Evolutionary conservation across 768 basidiomycete species (phyloP).

Genomic region (Leccinum olivaceopallidum): DNA sequence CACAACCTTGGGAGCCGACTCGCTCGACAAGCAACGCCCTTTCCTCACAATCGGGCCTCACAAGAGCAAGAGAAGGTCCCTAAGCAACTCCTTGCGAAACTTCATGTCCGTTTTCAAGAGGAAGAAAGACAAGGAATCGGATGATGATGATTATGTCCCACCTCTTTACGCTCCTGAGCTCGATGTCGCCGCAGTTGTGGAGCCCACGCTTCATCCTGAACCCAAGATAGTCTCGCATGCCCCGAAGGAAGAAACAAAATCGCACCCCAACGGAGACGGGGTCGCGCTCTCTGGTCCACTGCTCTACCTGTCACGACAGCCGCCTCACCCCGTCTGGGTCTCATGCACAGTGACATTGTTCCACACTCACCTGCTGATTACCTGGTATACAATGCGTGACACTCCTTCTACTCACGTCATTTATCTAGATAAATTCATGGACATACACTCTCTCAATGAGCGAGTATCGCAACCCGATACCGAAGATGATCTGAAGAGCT

Average conservation of each 20-base stretch:
- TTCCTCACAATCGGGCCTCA: constrained; percentile 23
- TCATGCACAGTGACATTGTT: constrained; percentile 43
- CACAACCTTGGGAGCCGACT: constrained; percentile 16
- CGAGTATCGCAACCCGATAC: constrained; percentile 41
- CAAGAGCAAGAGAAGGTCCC: constrained; percentile 49
- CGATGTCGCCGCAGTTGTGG: neutral
- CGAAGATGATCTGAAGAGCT: constrained; percentile 50
- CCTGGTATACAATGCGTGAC: constrained; percentile 44
- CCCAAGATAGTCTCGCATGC: constrained; percentile 4
- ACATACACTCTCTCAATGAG: constrained; percentile 66
- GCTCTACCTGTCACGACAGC: constrained; percentile 25
- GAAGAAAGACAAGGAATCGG: constrained; percentile 32
- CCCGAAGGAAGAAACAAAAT: neutral
- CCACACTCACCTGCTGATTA: constrained; percentile 44
- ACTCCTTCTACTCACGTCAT: constrained; percentile 47
- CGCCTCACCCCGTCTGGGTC: constrained; percentile 46
- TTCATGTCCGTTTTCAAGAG: constrained; percentile 64
- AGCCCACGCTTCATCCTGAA: neutral
- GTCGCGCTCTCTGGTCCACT: constrained; percentile 6
- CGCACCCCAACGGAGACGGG: neutral
- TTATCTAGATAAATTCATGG: constrained; percentile 51
- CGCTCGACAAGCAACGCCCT: constrained; percentile 15
- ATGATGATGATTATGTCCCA: constrained; percentile 23
- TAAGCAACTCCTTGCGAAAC: constrained; percentile 65
- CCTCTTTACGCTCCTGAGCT: constrained; percentile 11